Evolutionary conservation across 495 filamentous ascomycete species (phyloP), one percentile per base, ranked within the genome.

Genomic region (Amorphotheca resinae): DNA sequence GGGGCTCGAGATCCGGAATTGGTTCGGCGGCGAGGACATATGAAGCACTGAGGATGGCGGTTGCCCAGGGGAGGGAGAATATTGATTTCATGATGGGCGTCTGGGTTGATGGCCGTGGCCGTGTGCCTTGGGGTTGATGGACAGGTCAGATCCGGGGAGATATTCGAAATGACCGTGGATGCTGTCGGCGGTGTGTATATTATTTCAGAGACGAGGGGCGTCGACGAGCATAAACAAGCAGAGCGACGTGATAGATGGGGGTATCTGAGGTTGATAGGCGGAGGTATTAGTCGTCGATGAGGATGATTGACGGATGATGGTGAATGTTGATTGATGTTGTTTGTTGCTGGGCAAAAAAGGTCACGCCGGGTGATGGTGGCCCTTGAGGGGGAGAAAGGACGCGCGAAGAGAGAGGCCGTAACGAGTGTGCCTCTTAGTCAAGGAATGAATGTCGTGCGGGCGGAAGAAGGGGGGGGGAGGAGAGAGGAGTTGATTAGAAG

Each of bases 351-450:
- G n/a, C n/a, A n/a, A n/a, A n/a, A n/a, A n/a, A n/a, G n/a, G n/a
- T n/a, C n/a, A n/a, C n/a, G n/a, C n/a, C n/a, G n/a, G n/a, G n/a
- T n/a, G n/a, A n/a, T n/a, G n/a, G n/a, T n/a, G n/a, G n/a, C n/a
- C n/a, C n/a, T n/a, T n/a, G n/a, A n/a, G n/a, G n/a, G n/a, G n/a
- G n/a, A n/a, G n/a, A n/a, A n/a, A n/a, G n/a, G n/a, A n/a, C n/a
- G n/a, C n/a, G 25, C n/a, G 33, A 26, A 18, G 16, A 17, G 16
- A 31, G 38, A 50, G 52, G 48, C 45, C 52, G 44, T 55, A 55
- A 51, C 52, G 52, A 55, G 36, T 51, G 52, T 49, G 48, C 52
- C 52, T 48, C 14, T 28, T n/a, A n/a, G n/a, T n/a, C n/a, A n/a
- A n/a, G n/a, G n/a, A n/a, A n/a, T n/a, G n/a, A n/a, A n/a, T n/a